A percentile compares a stretch with the other conserved stretches of the same genome.
Conservation (phyloP, 306 rosid genomes). For the Biancaea sappan region DNA sequence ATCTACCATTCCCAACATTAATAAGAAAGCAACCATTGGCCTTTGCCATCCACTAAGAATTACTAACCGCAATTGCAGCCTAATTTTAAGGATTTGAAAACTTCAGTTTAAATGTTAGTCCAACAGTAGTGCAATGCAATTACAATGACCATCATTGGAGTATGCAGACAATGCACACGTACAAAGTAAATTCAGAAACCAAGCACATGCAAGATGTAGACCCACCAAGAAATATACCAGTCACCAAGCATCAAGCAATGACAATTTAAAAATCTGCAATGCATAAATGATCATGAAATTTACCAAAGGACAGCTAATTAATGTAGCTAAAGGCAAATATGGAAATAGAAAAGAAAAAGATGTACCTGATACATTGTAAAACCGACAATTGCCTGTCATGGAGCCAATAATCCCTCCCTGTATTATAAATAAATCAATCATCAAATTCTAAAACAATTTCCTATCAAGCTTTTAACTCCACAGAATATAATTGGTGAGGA, state of each 20-base stretch:
- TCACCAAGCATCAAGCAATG: background rate
- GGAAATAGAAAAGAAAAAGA: background rate
- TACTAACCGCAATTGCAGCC: background rate
- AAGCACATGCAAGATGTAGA: conserved; percentile 16
- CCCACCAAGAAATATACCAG: conserved; percentile 11
- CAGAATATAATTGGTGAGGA: conserved; percentile 32
- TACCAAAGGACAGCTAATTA: conserved; percentile 15
- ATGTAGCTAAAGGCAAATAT: conserved; percentile 30
- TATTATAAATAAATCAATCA: conserved; percentile 38
- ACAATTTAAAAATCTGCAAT: conserved; percentile 23
- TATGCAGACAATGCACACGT: background rate
- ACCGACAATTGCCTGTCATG: conserved; percentile 72
- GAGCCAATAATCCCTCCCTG: conserved; percentile 93
- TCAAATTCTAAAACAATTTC: conserved; percentile 21
- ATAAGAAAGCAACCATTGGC: background rate
- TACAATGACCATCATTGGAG: background rate
- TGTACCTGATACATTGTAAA: conserved; percentile 79
- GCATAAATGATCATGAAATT: conserved; percentile 23
- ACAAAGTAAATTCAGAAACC: conserved; percentile 21
- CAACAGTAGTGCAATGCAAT: background rate
- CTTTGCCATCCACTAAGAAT: background rate
- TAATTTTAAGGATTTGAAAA: background rate
- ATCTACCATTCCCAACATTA: background rate
- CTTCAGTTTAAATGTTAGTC: background rate
- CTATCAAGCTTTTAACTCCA: conserved; percentile 22